A percentile compares a stretch with the other conserved stretches of the same genome.
phyloP scores from a whole-genome alignment of 495 filamentous ascomycete species.

The Penicillium daleae region DNA sequence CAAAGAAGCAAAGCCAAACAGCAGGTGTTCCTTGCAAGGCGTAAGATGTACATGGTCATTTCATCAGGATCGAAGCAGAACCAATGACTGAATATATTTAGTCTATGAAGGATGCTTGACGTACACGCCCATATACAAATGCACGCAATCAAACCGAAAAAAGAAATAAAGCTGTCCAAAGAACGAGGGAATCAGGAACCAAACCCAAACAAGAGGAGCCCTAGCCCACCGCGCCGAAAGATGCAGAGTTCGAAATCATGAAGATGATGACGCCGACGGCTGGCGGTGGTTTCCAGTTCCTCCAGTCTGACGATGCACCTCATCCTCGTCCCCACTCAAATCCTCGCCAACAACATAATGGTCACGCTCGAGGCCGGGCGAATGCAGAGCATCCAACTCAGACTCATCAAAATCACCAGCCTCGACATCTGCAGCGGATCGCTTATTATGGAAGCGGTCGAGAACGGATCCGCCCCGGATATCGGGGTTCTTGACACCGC shows the following conservation, averaged over 20 bases:
- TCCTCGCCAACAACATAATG: constrained; percentile 49
- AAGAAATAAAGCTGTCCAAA: background rate
- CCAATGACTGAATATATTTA: constrained; percentile 14
- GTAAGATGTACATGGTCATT: no score
- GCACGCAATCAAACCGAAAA: constrained; percentile 3
- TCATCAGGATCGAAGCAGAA: background rate
- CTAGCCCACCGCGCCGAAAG: constrained; percentile 7
- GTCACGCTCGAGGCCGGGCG: constrained; percentile 41
- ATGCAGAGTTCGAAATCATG: constrained; percentile 6
- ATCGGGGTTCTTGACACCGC: constrained; percentile 42
- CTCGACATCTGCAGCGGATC: constrained; percentile 66
- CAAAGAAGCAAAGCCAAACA: no score
- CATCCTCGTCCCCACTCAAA: constrained; percentile 45
- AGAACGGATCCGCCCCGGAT: constrained; percentile 28
- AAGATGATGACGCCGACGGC: constrained; percentile 20
- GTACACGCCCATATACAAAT: constrained; percentile 19
- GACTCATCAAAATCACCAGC: constrained; percentile 88
- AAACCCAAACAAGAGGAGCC: background rate
- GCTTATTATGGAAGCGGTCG: constrained; percentile 51
- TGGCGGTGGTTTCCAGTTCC: constrained; percentile 8
- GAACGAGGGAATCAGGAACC: background rate
- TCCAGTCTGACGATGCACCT: constrained; percentile 5
- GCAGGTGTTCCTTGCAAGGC: no score
- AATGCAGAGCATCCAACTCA: constrained; percentile 77
- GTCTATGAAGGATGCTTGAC: constrained; percentile 15